Evolutionary conservation across 2,329 filamentous ascomycete genomes (phyloP).

Genomic region (Penicillium hesseltinei): DNA sequence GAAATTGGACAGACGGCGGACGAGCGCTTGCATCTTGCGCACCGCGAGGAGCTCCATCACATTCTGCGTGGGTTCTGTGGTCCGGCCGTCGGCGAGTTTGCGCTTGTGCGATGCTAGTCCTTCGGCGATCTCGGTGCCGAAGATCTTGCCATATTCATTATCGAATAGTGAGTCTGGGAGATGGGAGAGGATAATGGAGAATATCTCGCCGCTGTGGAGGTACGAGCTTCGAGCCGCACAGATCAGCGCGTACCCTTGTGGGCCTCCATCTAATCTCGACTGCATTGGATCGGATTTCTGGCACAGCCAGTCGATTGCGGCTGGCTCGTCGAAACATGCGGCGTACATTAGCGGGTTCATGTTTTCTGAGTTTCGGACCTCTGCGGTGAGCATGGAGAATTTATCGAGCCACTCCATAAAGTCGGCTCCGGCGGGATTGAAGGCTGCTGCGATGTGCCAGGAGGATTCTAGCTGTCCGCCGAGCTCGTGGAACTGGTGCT

Average conservation of each 20-base stretch:
- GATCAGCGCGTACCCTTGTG: background rate
- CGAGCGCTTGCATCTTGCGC: constrained; percentile 4
- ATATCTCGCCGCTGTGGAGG: constrained; percentile 1
- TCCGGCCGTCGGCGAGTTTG: background rate
- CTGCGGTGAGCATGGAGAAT: background rate
- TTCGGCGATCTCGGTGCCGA: constrained; percentile 3
- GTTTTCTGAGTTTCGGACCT: background rate
- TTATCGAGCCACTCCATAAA: constrained; percentile 3
- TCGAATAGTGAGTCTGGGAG: background rate
- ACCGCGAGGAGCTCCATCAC: background rate
- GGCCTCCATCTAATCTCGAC: background rate
- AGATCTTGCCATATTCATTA: constrained; percentile 2
- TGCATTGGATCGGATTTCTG: background rate
- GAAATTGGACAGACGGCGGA: background rate
- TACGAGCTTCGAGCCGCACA: background rate
- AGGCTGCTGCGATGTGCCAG: constrained; percentile 9
- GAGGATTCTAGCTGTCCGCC: constrained; percentile 5
- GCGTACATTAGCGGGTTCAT: constrained; percentile 6
- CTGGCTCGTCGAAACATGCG: constrained; percentile 2
- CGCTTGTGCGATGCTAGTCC: background rate
- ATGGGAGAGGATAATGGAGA: background rate
- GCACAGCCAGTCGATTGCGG: constrained; percentile 1
- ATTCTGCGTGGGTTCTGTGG: background rate
- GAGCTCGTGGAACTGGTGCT: background rate
- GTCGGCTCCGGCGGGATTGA: background rate